A percentile compares a stretch with the other conserved stretches of the same genome.
These are phyloP conservation scores for Geotrichum cucujoidarum DNA, from an alignment of 1,139 yeast species.

Conservation along the genomic window DNA sequence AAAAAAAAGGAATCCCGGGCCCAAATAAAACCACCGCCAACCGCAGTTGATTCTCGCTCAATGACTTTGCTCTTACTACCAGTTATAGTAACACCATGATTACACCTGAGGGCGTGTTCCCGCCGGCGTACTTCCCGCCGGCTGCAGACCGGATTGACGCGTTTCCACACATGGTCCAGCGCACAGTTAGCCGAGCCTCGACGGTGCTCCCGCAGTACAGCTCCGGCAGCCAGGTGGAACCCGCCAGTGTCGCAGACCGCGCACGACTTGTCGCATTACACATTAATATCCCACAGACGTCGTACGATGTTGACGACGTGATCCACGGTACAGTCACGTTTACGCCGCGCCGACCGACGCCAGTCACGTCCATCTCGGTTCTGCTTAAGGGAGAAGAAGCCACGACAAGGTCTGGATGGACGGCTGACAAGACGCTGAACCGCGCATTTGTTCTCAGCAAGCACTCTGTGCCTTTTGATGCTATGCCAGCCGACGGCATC, in stretches of 20 bases:
- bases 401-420: conserved; percentile 6
- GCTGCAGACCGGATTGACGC: conserved; percentile 11
- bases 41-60: too few relatives aligned
- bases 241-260: neutral
- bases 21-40: too few relatives aligned
- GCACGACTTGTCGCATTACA: conserved; percentile 2
- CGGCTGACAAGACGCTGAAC: conserved; percentile 7
- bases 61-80: too few relatives aligned
- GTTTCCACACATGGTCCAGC: conserved; percentile 3
- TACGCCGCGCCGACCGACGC: conserved; percentile 8
- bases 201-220: conserved; percentile 12
- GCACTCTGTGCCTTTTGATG: conserved; percentile 8
- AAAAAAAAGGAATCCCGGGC: too few relatives aligned
- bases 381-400: conserved; percentile 7
- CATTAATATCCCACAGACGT: conserved; percentile 1
- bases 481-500: neutral
- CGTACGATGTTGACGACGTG: conserved; percentile 15
- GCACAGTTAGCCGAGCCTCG: conserved; percentile 11
- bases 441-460: conserved; percentile 3
- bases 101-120: too few relatives aligned
- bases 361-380: conserved; percentile 2
- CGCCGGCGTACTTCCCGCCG: conserved; percentile 16
- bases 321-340: conserved; percentile 13
- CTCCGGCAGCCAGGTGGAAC: conserved; percentile 4
- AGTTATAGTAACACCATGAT: too few relatives aligned